These are phyloP conservation scores for Phytophthora agathidicida DNA, from an alignment of 352 stramenopile species.

Conservation along the genomic window DNA sequence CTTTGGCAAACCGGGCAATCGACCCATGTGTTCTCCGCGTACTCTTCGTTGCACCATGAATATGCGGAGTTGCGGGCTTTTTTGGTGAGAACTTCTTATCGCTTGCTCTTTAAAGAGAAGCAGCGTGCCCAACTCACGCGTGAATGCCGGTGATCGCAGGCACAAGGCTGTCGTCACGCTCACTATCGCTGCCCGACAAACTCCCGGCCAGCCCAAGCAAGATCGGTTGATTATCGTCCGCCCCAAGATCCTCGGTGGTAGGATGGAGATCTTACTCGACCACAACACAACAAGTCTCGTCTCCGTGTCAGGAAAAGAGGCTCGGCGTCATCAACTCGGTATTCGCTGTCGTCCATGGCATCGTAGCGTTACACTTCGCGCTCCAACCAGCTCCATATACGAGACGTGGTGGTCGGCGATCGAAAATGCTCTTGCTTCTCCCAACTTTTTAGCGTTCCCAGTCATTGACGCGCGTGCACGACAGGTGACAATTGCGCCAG, in stretches of 20 bases:
- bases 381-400: slow-evolving; percentile 27
- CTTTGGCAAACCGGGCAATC: too few species aligned
- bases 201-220: neutral
- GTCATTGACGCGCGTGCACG: slow-evolving; percentile 12
- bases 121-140: too few species aligned
- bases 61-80: slow-evolving; percentile 36
- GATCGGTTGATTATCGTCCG: slow-evolving; percentile 26
- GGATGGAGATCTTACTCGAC: slow-evolving; percentile 26
- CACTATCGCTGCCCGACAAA: slow-evolving; percentile 8
- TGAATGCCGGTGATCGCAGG: slow-evolving; percentile 7
- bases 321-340: slow-evolving; percentile 14
- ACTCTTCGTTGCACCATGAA: slow-evolving; percentile 35
- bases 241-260: slow-evolving; percentile 28
- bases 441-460: slow-evolving; percentile 23
- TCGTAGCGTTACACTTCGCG: slow-evolving; percentile 26
- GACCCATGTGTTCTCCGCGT: slow-evolving; percentile 15
- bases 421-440: slow-evolving; percentile 18
- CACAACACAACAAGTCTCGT: slow-evolving; percentile 6
- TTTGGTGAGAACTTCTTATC: slow-evolving; percentile 29
- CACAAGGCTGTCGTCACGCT: slow-evolving; percentile 34
- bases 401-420: slow-evolving; percentile 35
- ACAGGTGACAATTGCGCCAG: slow-evolving; percentile 16
- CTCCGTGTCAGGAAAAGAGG: slow-evolving; percentile 26
- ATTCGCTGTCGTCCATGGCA: slow-evolving; percentile 21
- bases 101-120: neutral